Evolutionary conservation across 768 basidiomycete species (phyloP), one percentile per base, ranked within the genome.

Genomic region (Auricularia heimuer): DNA sequence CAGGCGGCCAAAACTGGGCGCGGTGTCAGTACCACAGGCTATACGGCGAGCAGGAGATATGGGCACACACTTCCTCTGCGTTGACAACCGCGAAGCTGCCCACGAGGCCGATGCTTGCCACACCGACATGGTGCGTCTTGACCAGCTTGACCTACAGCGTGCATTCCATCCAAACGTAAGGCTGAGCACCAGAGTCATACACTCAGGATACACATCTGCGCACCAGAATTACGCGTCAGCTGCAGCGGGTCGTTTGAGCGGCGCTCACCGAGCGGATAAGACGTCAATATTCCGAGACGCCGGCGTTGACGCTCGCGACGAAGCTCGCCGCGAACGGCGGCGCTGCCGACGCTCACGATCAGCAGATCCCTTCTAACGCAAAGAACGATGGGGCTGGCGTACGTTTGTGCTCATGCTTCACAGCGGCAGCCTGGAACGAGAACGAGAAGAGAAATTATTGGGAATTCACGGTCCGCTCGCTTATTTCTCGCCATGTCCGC

Each of bases 251-350:
- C 44, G 35, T 34, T 61, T 10, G 16, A 4, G 44, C 44, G 29
- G 33, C 62, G 72, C 87, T 71, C 72, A 93, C 91, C 93, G 67
- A 95, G 86, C 65, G 94, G 92, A 70, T 94, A 95, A 73, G 94
- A 92, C 3, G 90, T 73, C 89, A 87, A 3, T 88, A 88, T 54
- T 63, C 11, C 12, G 24, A 11, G 68, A 92, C 85, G 65, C 96
- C 96, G 68, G 97, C 97, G 70, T 98, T 94, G 3, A 96, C 97
- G 58, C 97, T 97, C 0, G 96, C 94, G 1, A 88, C 83, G 72
- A 99, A 98, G 71, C 92, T 97, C 68, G 94, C 90, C 64, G 83
- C 72, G 77, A 94, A 94, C 1, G 92, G 92, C 60, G 93, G 81
- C 35, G 91, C 92, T 94, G 63, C 12, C 39, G 39, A 42, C 39